phyloP scores from a whole-genome alignment of 495 filamentous ascomycete species.

The Penicillium flavigenum region DNA sequence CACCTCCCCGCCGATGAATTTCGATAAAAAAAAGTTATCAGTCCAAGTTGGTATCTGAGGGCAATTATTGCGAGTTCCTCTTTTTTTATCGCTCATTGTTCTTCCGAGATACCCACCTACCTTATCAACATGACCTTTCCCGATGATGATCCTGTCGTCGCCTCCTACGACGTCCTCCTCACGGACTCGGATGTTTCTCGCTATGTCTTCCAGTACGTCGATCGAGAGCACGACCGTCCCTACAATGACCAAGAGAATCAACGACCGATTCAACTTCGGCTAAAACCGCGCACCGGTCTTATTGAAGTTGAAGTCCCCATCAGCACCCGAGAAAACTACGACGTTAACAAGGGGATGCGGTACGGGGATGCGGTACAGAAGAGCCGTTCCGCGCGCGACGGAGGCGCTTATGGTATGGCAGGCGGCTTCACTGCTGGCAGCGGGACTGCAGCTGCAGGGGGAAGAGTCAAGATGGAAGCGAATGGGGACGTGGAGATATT shows the following conservation, averaged over 20 bases:
- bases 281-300: constrained; percentile 66
- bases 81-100: not conserved
- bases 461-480: constrained; percentile 40
- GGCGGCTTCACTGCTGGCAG: constrained; percentile 54
- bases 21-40: constrained; percentile 13
- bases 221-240: constrained; percentile 45
- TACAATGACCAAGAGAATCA: constrained; percentile 55
- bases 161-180: constrained; percentile 62
- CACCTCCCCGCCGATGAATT: constrained; percentile 6
- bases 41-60: not conserved
- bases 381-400: constrained; percentile 51
- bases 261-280: constrained; percentile 59
- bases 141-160: constrained; percentile 54
- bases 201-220: constrained; percentile 72
- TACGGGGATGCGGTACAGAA: constrained; percentile 68
- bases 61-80: not conserved
- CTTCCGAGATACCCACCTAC: not conserved
- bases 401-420: constrained; percentile 58
- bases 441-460: constrained; percentile 17
- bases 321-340: constrained; percentile 59
- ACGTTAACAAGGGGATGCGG: constrained; percentile 59
- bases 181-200: constrained; percentile 51
- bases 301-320: constrained; percentile 76
- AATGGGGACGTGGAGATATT: constrained; percentile 40
- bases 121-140: constrained; percentile 23